Base-by-base conservation (phyloP, 1,284 basidiomycete genomes). In the Caloboletus firmus region DNA sequence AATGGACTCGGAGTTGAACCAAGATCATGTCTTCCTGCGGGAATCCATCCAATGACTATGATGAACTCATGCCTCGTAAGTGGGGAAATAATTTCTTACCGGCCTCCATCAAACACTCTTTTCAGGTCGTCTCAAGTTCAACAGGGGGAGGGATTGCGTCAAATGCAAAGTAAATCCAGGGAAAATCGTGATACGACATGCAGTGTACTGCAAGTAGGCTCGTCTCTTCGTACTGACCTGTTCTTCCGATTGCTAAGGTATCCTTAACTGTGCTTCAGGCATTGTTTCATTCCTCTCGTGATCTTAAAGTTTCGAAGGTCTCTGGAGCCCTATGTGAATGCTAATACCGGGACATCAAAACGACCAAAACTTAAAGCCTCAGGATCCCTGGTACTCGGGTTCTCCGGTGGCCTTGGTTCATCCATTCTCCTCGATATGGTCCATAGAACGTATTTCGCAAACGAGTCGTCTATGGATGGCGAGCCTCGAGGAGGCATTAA, bases 161-260 rank as follows among this genome's bases (percentile, higher is more conserved):
- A 86, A 84, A 61, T 92, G 89, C 70, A 91, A 89, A 67, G 72
- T 71, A 26, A 78, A 76, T 22, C 59, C 56, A 17, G 89, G 87
- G 32, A 87, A 83, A 50, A 73, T 91, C 36, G 83, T 90, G 40
- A 82, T 91, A 54, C 79, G 89, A 41, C 87, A 91, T 66, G 83
- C 86, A 24, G 85, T 89, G 17, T 92, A 91, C 66, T 92, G 89
- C 87, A 90, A 84, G 89, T 89, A 66, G 64, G 83, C 51, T 52
- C 24, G 30, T 10, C 22, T 34, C 26, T 26, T 36, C 9, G 13
- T 17, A 2, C 26, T 36, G 8, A 13, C 15, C 2, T 37, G 28
- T 13, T 39, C 31, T 34, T 40, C 24, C 9, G 15, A 42, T 43
- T 20, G 3, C 17, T 34, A 18, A 34, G 11, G 18, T 2, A 20